Conservation (phyloP, 2,329 filamentous ascomycete species). For the Trichoderma guizhouense region DNA sequence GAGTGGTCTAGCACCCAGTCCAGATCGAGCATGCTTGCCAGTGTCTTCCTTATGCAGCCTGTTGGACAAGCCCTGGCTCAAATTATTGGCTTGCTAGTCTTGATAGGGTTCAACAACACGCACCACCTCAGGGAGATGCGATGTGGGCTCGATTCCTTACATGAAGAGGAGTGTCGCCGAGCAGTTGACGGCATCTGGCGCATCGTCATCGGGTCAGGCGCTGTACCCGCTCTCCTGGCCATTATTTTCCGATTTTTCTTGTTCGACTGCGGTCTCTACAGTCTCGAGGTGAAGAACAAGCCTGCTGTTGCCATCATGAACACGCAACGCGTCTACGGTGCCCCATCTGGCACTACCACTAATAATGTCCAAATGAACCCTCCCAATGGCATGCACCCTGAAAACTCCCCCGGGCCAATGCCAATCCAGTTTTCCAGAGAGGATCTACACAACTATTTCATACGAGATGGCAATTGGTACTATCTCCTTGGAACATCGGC, state of each 20-base stretch:
- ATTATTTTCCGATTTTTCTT: slow-evolving; percentile 65
- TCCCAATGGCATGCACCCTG: slow-evolving; percentile 28
- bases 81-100: slow-evolving; percentile 54
- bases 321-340: slow-evolving; percentile 56
- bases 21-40: slow-evolving; percentile 64
- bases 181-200: slow-evolving; percentile 62
- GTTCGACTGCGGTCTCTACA: slow-evolving; percentile 63
- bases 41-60: slow-evolving; percentile 67
- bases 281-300: slow-evolving; percentile 62
- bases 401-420: slow-evolving; percentile 36
- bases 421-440: slow-evolving; percentile 48
- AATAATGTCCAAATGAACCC: slow-evolving; percentile 24
- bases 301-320: slow-evolving; percentile 56
- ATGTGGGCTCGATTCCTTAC: slow-evolving; percentile 45
- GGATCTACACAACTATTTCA: slow-evolving; percentile 50
- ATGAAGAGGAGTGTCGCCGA: slow-evolving; percentile 45
- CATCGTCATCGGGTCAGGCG: slow-evolving; percentile 63
- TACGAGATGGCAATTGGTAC: slow-evolving; percentile 38
- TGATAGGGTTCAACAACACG: slow-evolving; percentile 44
- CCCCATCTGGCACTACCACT: slow-evolving; percentile 25
- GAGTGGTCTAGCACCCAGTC: slow-evolving; percentile 63
- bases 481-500: slow-evolving; percentile 42
- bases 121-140: slow-evolving; percentile 43
- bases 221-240: slow-evolving; percentile 60
- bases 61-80: slow-evolving; percentile 64